A percentile compares a stretch with the other conserved stretches of the same genome.
These are phyloP conservation scores for Amoebophrya sp. DNA, from an alignment of 169 alveolate genomes.

Conservation along the genomic window DNA sequence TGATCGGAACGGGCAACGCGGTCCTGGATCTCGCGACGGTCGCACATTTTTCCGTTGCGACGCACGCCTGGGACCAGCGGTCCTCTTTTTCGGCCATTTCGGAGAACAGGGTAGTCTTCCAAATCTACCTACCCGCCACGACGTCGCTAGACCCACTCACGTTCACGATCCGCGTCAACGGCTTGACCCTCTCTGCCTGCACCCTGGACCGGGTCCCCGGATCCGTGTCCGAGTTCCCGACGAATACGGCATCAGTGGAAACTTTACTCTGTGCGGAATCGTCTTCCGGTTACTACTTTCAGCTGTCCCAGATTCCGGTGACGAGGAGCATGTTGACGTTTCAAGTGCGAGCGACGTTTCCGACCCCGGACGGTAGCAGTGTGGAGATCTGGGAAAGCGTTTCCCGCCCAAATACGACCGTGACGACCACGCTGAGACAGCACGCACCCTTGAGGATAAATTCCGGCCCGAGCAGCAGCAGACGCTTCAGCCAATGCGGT, in stretches of 20 bases:
- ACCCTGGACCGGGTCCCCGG: not conserved
- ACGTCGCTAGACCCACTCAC: not conserved
- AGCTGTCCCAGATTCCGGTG: not conserved
- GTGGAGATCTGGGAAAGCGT: not conserved
- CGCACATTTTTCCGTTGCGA: not conserved
- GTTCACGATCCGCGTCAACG: not conserved
- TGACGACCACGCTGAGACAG: not conserved
- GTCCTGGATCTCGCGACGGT: not conserved
- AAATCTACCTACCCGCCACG: not conserved
- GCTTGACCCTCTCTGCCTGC: not conserved
- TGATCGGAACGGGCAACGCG: not conserved
- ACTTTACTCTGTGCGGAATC: not conserved
- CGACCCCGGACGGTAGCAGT: not conserved
- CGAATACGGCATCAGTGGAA: not conserved
- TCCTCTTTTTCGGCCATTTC: not conserved
- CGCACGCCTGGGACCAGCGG: not conserved
- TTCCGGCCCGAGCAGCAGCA: not conserved
- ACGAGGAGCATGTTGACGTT: not conserved
- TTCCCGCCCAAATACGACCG: not conserved
- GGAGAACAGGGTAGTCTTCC: not conserved
- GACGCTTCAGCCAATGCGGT: not conserved
- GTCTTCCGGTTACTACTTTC: not conserved
- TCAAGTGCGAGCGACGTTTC: not conserved
- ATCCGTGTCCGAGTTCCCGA: not conserved
- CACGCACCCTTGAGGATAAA: not conserved